Conservation (phyloP, 148 eudicot species). For the Bassia scoparia region DNA sequence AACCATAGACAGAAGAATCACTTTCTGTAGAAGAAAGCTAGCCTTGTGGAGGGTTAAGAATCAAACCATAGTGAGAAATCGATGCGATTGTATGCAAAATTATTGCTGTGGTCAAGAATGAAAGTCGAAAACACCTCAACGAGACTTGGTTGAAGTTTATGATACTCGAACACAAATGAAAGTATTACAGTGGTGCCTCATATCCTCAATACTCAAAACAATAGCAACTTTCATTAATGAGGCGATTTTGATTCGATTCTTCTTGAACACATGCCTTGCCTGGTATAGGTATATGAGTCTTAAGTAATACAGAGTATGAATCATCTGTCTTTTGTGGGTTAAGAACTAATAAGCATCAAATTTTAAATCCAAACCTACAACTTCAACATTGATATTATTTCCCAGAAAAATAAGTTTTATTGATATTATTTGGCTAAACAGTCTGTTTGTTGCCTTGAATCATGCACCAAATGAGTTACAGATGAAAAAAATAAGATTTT, state of each 20-base stretch:
- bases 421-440: background rate
- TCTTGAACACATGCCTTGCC: no score
- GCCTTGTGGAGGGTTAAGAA: background rate
- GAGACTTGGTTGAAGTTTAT: background rate
- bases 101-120: background rate
- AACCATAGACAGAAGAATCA: background rate
- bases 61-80: background rate
- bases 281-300: no score
- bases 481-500: background rate
- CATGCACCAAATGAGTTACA: slow-evolving; percentile 4
- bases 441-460: background rate
- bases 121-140: background rate
- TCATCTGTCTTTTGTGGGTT: no score
- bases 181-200: background rate
- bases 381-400: no score
- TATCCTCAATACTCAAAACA: no score
- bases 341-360: no score
- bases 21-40: background rate
- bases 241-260: no score
- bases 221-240: no score
- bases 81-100: background rate
- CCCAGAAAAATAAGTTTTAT: background rate
- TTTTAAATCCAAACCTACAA: no score
- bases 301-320: no score
- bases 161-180: background rate